These are phyloP conservation scores for Aspergillus ellipticus DNA, from an alignment of 495 filamentous ascomycete genomes.

Conservation along the genomic window DNA sequence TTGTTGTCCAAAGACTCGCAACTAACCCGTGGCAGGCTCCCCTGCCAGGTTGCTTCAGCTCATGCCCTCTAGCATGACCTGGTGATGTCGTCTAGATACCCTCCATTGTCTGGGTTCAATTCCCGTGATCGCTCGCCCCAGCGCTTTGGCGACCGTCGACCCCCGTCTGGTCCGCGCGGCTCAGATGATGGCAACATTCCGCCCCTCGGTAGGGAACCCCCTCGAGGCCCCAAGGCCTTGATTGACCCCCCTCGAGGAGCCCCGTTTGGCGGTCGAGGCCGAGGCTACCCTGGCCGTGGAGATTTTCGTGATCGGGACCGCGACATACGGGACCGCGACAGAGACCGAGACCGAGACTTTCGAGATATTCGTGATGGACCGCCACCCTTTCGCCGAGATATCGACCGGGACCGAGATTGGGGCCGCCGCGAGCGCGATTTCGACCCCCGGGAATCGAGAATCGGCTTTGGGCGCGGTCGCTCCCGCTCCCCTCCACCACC, in stretches of 20 bases:
- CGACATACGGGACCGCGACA: slow-evolving; percentile 45
- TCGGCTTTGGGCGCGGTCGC: slow-evolving; percentile 42
- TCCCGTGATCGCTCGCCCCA: slow-evolving; percentile 47
- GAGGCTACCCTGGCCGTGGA: slow-evolving; percentile 49
- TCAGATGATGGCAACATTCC: slow-evolving; percentile 35
- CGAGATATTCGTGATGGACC: slow-evolving; percentile 35
- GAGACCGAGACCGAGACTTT: slow-evolving; percentile 42
- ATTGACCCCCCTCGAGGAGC: slow-evolving; percentile 60
- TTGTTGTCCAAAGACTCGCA: slow-evolving; percentile 1
- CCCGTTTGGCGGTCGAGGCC: slow-evolving; percentile 39
- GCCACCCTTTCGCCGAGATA: slow-evolving; percentile 31
- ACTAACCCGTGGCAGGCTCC: slow-evolving; percentile 22
- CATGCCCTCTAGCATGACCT: slow-evolving; percentile 39
- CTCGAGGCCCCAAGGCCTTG: slow-evolving; percentile 67
- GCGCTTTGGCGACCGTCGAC: slow-evolving; percentile 44
- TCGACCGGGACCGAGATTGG: slow-evolving; percentile 42
- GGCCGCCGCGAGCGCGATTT: slow-evolving; percentile 36
- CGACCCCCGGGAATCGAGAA: slow-evolving; percentile 38
- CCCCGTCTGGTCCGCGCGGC: slow-evolving; percentile 37
- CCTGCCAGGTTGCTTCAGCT: slow-evolving; percentile 16
- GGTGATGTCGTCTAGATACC: slow-evolving; percentile 48
- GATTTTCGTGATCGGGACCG: slow-evolving; percentile 60
- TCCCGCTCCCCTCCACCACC: slow-evolving; percentile 41
- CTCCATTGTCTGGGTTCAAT: slow-evolving; percentile 46
- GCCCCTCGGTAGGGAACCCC: slow-evolving; percentile 53